Base-by-base conservation (phyloP, 345 rosid species). In the Brassica juncea region DNA sequence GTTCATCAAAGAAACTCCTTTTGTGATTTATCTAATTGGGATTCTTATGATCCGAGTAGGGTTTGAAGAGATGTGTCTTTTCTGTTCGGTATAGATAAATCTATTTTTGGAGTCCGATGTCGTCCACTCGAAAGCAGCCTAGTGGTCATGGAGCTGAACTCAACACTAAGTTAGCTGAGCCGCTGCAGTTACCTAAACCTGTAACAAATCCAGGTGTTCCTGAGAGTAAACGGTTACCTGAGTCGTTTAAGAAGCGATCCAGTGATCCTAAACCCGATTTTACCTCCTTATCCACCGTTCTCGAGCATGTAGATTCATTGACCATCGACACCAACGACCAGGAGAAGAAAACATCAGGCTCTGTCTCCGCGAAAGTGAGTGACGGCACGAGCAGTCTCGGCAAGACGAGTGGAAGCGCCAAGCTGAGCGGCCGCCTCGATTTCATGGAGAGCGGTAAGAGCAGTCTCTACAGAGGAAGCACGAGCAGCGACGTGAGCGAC, bases 391-490 rank as follows among this genome's bases (percentile, higher is more conserved):
- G 87, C 83, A 90, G 90, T 69, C 82, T 88, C 73, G 91, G 81
- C 31, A 92, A 87, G 83, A 90, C 94, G 8, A 92, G 94, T 80
- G 92, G 91, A 68, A 89, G 90, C 74, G 81, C 93, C 21, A 91
- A 91, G 87, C 84, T 85, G 19, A 89, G 97, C 74, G 98, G 90
- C 70, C 92, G 92, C 27, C 84, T 86, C 69, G 97, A 88, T 77
- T 87, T 82, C 81, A 87, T 86, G 60, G 98, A 89, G 78, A 90
- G 97, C 85, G 97, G 97, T 61, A 91, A 89, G 88, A 90, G 94
- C 76, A 94, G 98, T 75, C 81, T 90, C 71, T 92, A 93, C 77
- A 87, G 98, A 85, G 98, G 94, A 72, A 93, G 97, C 85, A 89
- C 95, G 8, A 87, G 98, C 86, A 93, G 90, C 70, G 98, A 91